phyloP scores from a whole-genome alignment of 73 alveolate genomes.

The Paramecium sonneborni region DNA sequence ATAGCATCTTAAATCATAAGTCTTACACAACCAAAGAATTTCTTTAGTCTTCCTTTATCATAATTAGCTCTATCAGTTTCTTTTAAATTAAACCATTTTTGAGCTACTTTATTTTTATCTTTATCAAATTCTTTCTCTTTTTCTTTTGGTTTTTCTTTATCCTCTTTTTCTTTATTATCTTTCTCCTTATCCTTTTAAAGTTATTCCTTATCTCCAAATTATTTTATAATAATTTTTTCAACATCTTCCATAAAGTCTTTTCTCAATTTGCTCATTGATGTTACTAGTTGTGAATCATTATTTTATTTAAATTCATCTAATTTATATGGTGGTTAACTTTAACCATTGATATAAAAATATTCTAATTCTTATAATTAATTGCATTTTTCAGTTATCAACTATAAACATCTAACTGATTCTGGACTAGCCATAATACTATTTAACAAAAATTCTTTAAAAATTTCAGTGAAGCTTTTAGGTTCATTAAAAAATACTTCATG shows the following conservation, averaged over 20 bases:
- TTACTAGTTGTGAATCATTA: background rate
- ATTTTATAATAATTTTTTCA: background rate
- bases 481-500: constrained; percentile 53
- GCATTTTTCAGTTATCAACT: constrained; percentile 51
- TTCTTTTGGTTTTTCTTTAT: background rate
- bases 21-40: constrained; percentile 93
- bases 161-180: background rate
- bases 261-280: background rate
- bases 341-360: constrained; percentile 23
- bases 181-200: background rate
- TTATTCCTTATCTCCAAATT: background rate
- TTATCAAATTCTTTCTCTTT: background rate
- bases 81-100: constrained; percentile 88
- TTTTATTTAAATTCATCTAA: constrained; percentile 8
- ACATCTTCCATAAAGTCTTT: constrained; percentile 6
- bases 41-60: constrained; percentile 96
- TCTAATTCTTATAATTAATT: constrained; percentile 57
- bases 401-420: constrained; percentile 30
- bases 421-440: constrained; percentile 4
- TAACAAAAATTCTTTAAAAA: constrained; percentile 49
- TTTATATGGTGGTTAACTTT: background rate
- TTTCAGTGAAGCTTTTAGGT: constrained; percentile 55
- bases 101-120: background rate
- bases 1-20: constrained; percentile 96
- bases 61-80: constrained; percentile 96